Conservation (phyloP, 768 basidiomycete species). For the Pluteus cervinus region DNA sequence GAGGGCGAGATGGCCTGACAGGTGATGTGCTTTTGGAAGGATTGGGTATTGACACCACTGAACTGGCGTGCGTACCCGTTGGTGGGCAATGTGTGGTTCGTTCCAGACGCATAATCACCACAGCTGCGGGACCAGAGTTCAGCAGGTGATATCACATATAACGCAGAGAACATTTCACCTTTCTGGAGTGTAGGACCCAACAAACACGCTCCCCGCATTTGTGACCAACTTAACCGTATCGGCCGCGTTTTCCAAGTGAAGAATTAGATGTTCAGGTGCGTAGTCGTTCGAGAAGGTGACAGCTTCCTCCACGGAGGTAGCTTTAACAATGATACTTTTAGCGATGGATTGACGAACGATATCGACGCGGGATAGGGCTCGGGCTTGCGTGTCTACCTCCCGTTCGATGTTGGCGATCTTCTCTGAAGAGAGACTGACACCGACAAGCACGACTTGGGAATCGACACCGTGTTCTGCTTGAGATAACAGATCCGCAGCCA, state of each 20-base stretch:
- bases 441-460: slow-evolving; percentile 94
- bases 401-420: slow-evolving; percentile 71
- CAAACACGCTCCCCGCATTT: slow-evolving; percentile 96
- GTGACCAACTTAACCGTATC: slow-evolving; percentile 59
- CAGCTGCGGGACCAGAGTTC: slow-evolving; percentile 48
- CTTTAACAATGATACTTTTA: slow-evolving; percentile 86
- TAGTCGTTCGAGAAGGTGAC: slow-evolving; percentile 93
- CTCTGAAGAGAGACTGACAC: slow-evolving; percentile 58
- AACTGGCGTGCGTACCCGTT: slow-evolving; percentile 97
- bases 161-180: slow-evolving; percentile 44
- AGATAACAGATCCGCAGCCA: slow-evolving; percentile 94
- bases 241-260: slow-evolving; percentile 77
- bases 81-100: slow-evolving; percentile 96
- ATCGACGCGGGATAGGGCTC: slow-evolving; percentile 78
- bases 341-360: slow-evolving; percentile 86
- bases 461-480: slow-evolving; percentile 99
- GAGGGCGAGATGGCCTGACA: slow-evolving; percentile 84
- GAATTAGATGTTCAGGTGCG: slow-evolving; percentile 94
- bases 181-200: slow-evolving; percentile 92
- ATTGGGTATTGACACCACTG: slow-evolving; percentile 94
- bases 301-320: slow-evolving; percentile 63
- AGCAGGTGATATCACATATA: slow-evolving; percentile 2
- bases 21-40: slow-evolving; percentile 99
- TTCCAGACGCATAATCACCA: slow-evolving; percentile 98
- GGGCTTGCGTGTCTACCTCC: slow-evolving; percentile 85